Conservation (phyloP, 2,329 filamentous ascomycete genomes). For the Sporothrix humicola region DNA sequence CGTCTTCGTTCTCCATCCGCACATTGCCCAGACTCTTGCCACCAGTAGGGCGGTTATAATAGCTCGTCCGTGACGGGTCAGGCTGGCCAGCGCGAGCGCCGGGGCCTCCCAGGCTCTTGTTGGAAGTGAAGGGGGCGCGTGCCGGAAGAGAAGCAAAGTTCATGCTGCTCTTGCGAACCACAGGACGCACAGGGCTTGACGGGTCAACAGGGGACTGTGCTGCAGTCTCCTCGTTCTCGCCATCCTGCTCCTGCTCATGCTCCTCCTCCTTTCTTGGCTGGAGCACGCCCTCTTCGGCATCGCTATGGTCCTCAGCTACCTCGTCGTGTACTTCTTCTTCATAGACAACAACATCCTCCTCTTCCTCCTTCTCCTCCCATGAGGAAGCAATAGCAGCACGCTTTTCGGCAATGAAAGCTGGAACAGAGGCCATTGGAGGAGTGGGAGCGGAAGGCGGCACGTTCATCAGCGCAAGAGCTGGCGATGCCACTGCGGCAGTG, state of each 20-base stretch:
- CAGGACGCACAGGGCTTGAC: conserved; percentile 75
- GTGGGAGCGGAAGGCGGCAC: conserved; percentile 32
- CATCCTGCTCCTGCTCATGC: not conserved
- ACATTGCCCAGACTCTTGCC: conserved; percentile 70
- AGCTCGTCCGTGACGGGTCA: conserved; percentile 76
- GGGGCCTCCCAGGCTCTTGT: conserved; percentile 73
- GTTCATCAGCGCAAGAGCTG: not conserved
- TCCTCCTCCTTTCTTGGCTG: conserved; percentile 13
- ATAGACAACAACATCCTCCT: not conserved
- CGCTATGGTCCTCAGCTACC: not conserved
- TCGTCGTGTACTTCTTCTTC: conserved; percentile 10
- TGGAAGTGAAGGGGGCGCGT: conserved; percentile 81
- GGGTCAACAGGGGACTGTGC: conserved; percentile 60
- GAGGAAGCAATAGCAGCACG: not conserved
- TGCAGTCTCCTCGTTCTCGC: conserved; percentile 21
- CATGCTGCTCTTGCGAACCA: conserved; percentile 90
- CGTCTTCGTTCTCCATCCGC: conserved; percentile 47
- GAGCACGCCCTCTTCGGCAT: not conserved
- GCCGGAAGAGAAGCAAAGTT: conserved; percentile 93
- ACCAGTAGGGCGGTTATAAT: conserved; percentile 74
- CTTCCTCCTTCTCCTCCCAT: not conserved
- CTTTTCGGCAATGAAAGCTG: conserved; percentile 24
- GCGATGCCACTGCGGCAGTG: not conserved
- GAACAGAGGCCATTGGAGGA: conserved; percentile 25
- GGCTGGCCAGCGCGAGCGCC: conserved; percentile 67